phyloP scores from a whole-genome alignment of 371 early-diverging fungal species.

The Rhizoclosmatium hyalinum region DNA sequence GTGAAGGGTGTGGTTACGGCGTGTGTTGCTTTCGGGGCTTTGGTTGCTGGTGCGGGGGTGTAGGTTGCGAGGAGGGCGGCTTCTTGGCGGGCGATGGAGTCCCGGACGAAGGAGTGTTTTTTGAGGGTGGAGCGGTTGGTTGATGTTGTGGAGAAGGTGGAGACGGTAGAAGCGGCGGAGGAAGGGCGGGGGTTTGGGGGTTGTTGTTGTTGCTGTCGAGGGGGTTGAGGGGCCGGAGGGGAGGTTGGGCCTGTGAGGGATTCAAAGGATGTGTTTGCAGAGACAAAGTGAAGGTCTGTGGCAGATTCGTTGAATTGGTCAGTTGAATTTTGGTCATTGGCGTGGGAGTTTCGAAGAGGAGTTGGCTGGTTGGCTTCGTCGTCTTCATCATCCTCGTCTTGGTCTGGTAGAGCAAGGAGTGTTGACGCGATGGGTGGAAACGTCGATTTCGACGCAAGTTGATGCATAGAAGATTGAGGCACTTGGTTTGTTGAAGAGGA shows the following conservation, averaged over 20 bases:
- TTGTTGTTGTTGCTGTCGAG: not conserved
- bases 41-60: not conserved
- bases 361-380: no score
- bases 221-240: no score
- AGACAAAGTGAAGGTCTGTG: no score
- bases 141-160: not conserved
- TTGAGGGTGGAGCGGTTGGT: not conserved
- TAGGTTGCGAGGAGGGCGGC: not conserved
- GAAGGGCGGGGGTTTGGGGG: not conserved
- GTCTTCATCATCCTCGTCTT: no score
- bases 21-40: not conserved
- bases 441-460: no score
- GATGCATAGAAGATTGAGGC: not conserved
- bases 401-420: no score
- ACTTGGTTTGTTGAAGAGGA: not conserved
- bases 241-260: no score
- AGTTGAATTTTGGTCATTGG: no score
- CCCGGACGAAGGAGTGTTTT: not conserved
- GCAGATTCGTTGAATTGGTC: no score
- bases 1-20: slow-evolving; percentile 1
- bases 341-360: no score
- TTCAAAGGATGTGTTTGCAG: no score
- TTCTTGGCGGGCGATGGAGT: not conserved
- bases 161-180: not conserved
- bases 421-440: no score